These are phyloP conservation scores for Isabelozyma heimii DNA, from an alignment of 805 yeast genomes.

Conservation along the genomic window DNA sequence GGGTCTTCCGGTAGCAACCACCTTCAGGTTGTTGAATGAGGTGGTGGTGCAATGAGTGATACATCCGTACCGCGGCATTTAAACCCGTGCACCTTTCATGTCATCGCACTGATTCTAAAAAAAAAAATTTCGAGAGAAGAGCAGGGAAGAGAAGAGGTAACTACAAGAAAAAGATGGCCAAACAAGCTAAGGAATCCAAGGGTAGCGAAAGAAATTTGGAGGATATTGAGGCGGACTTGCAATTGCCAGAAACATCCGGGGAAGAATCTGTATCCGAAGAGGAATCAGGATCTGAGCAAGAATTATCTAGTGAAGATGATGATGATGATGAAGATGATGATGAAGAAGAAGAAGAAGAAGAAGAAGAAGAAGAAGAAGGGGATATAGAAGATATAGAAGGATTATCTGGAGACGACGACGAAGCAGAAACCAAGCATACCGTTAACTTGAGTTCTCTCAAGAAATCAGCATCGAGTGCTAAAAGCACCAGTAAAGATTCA, in stretches of 20 bases:
- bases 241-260: constrained; percentile 14
- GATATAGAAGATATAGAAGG: constrained; percentile 11
- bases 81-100: background rate
- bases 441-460: constrained; percentile 2
- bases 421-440: constrained; percentile 12
- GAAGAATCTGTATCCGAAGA: constrained; percentile 13
- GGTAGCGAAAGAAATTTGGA: constrained; percentile 12
- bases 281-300: constrained; percentile 11
- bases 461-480: constrained; percentile 13
- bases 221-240: constrained; percentile 19
- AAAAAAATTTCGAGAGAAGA: background rate
- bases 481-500: constrained; percentile 19
- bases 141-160: constrained; percentile 12
- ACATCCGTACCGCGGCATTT: background rate
- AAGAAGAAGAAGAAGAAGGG: constrained; percentile 9
- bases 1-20: constrained; percentile 72
- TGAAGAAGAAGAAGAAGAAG: constrained; percentile 22
- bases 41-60: background rate
- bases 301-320: constrained; percentile 20
- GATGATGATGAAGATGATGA: constrained; percentile 14
- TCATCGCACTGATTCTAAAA: background rate
- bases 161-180: constrained; percentile 3
- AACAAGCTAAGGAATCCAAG: constrained; percentile 3
- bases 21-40: constrained; percentile 45
- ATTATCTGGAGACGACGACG: constrained; percentile 23